Base-by-base conservation (phyloP, 768 basidiomycete species). In the Termitomyces sp. region DNA sequence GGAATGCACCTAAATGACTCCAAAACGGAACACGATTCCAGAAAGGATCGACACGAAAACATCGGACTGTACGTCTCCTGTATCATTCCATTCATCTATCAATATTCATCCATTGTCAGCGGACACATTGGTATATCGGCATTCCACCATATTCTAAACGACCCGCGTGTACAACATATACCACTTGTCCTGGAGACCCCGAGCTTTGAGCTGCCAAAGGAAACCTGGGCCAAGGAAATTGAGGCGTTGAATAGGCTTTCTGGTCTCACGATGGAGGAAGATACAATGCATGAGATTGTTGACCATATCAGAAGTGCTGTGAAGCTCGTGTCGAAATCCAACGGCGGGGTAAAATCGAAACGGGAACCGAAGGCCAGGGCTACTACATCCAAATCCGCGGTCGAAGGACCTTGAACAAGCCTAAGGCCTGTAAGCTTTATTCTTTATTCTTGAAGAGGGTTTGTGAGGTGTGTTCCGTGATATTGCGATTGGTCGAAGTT, bases 1-100 rank as follows among this genome's bases (percentile, higher is more conserved):
- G 92, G 86, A 1, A 87, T 94, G 81, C 93, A 95, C 63, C 65
- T 94, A 42, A 95, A 95, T 64, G 92, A 94, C 65, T 89, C 88
- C 12, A 90, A 91, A 66, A 79, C 78, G 9, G 73, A 71, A 1
- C 73, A 82, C 12, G 79, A 75, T 3, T 85, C 86, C 12, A 85
- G 79, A 60, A 85, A 82, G 59, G 93, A 94, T 62, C 71, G 89
- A 36, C 93, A 94, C 60, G 85, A 92, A 67, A 94, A 91, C 57
- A 85, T 94, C 35, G 93, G 93, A 20, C 66, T 89, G 88, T 90
- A 63, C 58, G 88, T 77, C 5, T 1, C 35, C 51, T 16, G 33
- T 39, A n/a, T 27, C 10, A 10, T 38, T 38, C 13, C 38, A 38
- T 40, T 15, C 12, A 16, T 50, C 41, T 33, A 20, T 44, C 33